These are phyloP conservation scores for Phaseolus coccineus DNA, from an alignment of 331 rosid species.

Conservation along the genomic window DNA sequence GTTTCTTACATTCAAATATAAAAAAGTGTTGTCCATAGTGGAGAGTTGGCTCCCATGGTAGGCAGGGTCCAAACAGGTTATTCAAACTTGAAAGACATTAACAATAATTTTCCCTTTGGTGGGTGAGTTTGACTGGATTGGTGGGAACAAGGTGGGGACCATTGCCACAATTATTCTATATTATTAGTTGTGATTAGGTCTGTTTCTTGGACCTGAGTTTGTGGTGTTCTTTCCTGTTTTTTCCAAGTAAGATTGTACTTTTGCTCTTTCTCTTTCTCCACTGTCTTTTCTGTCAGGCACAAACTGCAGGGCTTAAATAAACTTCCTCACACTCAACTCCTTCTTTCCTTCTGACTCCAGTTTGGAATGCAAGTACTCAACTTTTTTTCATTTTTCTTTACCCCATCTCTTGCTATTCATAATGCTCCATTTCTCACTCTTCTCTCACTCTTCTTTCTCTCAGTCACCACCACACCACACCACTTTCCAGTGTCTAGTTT, in stretches of 20 bases:
- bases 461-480: slow-evolving; percentile 40
- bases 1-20: too few species aligned
- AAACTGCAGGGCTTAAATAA: slow-evolving; percentile 40
- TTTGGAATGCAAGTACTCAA: slow-evolving; percentile 41
- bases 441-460: slow-evolving; percentile 1
- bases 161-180: slow-evolving; percentile 57
- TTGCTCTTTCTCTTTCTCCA: slow-evolving; percentile 43
- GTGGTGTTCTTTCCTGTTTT: slow-evolving; percentile 44
- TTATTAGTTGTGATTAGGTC: slow-evolving; percentile 61
- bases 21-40: too few species aligned
- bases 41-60: too few species aligned
- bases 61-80: too few species aligned
- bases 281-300: slow-evolving; percentile 45
- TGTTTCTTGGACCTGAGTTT: slow-evolving; percentile 37
- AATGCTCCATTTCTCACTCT: slow-evolving; percentile 35
- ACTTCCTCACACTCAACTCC: slow-evolving; percentile 30
- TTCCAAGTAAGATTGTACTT: slow-evolving; percentile 60
- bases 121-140: slow-evolving; percentile 83
- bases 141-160: slow-evolving; percentile 58
- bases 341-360: slow-evolving; percentile 29
- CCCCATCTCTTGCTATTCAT: slow-evolving; percentile 31
- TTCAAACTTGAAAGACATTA: slow-evolving; percentile 67
- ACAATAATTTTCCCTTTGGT: slow-evolving; percentile 52
- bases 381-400: slow-evolving; percentile 23
- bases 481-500: not conserved